Percentiles rank a stretch among this genome's conserved stretches.
Evolutionary conservation across 2,329 filamentous ascomycete genomes (phyloP).

Genomic region (Botryotinia convoluta): DNA sequence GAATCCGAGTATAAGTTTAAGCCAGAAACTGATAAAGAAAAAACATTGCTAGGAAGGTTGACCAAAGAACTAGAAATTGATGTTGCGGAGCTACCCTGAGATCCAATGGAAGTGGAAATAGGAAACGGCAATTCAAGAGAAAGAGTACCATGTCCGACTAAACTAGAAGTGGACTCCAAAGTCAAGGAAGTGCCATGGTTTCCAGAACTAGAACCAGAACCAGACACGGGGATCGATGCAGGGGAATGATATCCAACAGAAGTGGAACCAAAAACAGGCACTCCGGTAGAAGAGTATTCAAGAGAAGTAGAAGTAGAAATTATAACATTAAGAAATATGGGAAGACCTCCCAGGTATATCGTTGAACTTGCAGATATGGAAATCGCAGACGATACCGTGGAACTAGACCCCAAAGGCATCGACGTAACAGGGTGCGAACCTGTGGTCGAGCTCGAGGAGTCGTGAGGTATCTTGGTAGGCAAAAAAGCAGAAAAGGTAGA

Average conservation of each 20-base stretch:
- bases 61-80: constrained; percentile 13
- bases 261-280: constrained; percentile 10
- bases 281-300: constrained; percentile 8
- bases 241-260: constrained; percentile 11
- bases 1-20: constrained; percentile 23
- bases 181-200: constrained; percentile 1
- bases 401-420: constrained; percentile 3
- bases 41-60: constrained; percentile 10
- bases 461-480: constrained; percentile 9
- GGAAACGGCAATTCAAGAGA: not conserved
- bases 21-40: constrained; percentile 15
- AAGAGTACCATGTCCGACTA: not conserved
- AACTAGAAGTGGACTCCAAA: constrained; percentile 8
- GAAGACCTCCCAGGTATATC: constrained; percentile 6
- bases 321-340: constrained; percentile 9
- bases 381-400: constrained; percentile 4
- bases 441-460: constrained; percentile 17
- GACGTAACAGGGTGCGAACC: not conserved
- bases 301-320: constrained; percentile 20
- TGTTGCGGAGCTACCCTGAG: not conserved
- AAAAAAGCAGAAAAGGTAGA: constrained; percentile 8
- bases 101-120: constrained; percentile 13
- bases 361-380: constrained; percentile 16
- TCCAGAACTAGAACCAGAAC: constrained; percentile 3
- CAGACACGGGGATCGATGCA: not conserved